A percentile compares a stretch with the other conserved stretches of the same genome.
Evolutionary conservation across 169 alveolate genomes (phyloP).

Genomic region (Pseudocohnilembus persalinus): DNA sequence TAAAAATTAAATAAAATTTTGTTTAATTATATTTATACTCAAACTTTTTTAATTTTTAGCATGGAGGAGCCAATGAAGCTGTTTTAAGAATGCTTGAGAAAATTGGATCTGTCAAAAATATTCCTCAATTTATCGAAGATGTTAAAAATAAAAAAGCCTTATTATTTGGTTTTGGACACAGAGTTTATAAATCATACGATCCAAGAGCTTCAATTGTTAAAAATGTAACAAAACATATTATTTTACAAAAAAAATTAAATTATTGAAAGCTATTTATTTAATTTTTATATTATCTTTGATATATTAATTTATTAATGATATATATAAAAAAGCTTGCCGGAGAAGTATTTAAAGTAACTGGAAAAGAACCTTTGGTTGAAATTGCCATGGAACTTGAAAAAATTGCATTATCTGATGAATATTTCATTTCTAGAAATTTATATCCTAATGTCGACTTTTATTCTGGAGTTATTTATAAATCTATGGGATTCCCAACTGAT

Average conservation of each 20-base stretch:
- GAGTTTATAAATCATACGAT: conserved; percentile 77
- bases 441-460: conserved; percentile 81
- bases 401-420: conserved; percentile 70
- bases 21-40: not conserved
- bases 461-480: conserved; percentile 74
- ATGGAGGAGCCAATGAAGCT: conserved; percentile 84
- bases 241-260: not conserved
- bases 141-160: conserved; percentile 67
- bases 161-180: conserved; percentile 80
- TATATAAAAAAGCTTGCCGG: conserved; percentile 44
- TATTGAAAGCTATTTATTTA: no score
- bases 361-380: conserved; percentile 80
- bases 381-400: conserved; percentile 78
- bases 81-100: conserved; percentile 76
- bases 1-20: not conserved
- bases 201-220: conserved; percentile 77
- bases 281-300: no score
- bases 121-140: conserved; percentile 68
- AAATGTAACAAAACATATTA: conserved; percentile 8
- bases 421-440: conserved; percentile 64
- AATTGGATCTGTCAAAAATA: conserved; percentile 72
- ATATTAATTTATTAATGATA: not conserved
- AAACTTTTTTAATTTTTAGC: not conserved
- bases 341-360: conserved; percentile 67
- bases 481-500: conserved; percentile 82